These are phyloP conservation scores for Ustilago curta DNA, from an alignment of 1,284 basidiomycete genomes.

Conservation along the genomic window DNA sequence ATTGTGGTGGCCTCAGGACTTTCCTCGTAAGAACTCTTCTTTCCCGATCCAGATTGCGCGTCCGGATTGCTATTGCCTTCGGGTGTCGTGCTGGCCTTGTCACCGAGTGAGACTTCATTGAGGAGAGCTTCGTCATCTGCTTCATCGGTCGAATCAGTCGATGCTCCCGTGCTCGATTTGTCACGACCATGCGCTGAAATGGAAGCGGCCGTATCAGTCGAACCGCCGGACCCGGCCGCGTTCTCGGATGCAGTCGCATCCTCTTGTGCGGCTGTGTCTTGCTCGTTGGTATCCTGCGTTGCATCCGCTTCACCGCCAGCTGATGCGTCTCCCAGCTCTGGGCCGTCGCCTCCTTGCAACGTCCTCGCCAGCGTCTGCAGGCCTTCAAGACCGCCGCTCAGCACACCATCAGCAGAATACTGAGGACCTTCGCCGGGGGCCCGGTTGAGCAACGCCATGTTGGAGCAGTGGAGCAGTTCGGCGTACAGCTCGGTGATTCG, in stretches of 20 bases:
- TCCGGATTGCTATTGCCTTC: constrained; percentile 8
- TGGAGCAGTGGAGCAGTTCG: constrained; percentile 95
- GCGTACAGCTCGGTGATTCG: constrained; percentile 98
- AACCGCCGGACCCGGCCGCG: not conserved
- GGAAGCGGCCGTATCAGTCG: not conserved
- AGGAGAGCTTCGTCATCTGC: constrained; percentile 62
- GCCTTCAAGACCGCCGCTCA: constrained; percentile 67
- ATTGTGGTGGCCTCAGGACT: constrained; percentile 31
- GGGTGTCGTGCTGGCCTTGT: constrained; percentile 17
- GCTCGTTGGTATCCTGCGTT: constrained; percentile 1
- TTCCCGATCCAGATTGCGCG: not conserved
- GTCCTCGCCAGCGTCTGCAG: constrained; percentile 65
- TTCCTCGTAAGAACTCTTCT: constrained; percentile 11
- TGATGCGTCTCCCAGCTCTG: constrained; percentile 35
- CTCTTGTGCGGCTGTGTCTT: not conserved
- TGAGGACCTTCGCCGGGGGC: constrained; percentile 61
- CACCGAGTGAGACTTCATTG: constrained; percentile 55
- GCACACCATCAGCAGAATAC: constrained; percentile 62
- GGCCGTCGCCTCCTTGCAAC: constrained; percentile 61
- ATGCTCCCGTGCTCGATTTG: constrained; percentile 45
- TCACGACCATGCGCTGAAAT: constrained; percentile 36
- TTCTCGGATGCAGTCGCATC: constrained; percentile 1
- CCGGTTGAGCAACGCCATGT: constrained; percentile 95
- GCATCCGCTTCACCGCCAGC: constrained; percentile 14
- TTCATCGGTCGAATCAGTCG: constrained; percentile 57